These are phyloP conservation scores for Sequoiadendron giganteum DNA, from an alignment of 75 land plant species.

Conservation along the genomic window DNA sequence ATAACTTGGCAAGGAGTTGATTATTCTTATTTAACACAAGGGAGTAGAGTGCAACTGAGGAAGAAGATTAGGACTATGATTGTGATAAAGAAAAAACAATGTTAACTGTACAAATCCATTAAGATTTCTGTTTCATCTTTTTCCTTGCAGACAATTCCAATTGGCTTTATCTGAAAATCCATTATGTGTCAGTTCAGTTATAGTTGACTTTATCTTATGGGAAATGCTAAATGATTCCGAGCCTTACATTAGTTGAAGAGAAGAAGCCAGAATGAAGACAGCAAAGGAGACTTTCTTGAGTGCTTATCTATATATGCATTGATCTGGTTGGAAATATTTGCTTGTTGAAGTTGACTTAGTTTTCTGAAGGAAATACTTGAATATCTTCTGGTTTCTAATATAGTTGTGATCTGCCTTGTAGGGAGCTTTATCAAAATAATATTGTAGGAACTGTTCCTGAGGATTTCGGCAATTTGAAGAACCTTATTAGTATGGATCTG, in stretches of 20 bases:
- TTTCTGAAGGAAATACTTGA: not conserved
- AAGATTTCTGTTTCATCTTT: not conserved
- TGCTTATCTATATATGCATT: not conserved
- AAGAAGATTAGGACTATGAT: not conserved
- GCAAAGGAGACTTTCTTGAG: not conserved
- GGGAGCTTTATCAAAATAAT: conserved; percentile 57
- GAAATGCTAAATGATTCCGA: not conserved
- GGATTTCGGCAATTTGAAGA: conserved; percentile 52
- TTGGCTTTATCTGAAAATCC: not conserved
- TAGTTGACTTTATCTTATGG: not conserved
- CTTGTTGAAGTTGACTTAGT: not conserved
- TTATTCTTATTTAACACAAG: not conserved
- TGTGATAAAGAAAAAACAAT: not conserved
- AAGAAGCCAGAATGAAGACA: not conserved
- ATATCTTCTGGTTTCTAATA: not conserved
- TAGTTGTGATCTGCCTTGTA: conserved; percentile 5
- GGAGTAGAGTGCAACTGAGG: not conserved
- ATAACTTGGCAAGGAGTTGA: not conserved
- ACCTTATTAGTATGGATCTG: conserved; percentile 49
- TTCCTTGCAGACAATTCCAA: not conserved
- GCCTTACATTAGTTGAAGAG: not conserved
- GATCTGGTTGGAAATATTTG: not conserved
- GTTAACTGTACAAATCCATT: not conserved
- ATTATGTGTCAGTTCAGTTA: not conserved
- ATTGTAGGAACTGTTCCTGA: conserved; percentile 46